These are phyloP conservation scores for Eucalyptus sp. DNA, from an alignment of 345 rosid species.

Conservation along the genomic window DNA sequence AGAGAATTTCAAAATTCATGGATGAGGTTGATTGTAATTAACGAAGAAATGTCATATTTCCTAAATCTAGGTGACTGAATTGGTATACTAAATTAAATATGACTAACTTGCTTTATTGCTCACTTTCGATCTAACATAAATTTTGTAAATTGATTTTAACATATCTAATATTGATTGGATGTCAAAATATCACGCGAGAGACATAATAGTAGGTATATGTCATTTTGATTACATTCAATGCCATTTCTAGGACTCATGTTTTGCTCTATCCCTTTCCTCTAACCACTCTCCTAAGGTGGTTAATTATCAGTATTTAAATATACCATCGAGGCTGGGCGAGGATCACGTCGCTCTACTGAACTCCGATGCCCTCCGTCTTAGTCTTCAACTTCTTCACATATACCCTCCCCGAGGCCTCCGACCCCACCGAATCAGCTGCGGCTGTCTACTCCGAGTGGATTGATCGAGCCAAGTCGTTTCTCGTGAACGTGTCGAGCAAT, in stretches of 20 bases:
- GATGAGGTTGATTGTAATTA: too few species aligned
- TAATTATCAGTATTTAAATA: too few species aligned
- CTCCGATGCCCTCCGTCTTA: slow-evolving; percentile 24
- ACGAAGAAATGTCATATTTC: not conserved
- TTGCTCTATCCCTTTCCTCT: not conserved
- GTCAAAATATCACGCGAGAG: too few species aligned
- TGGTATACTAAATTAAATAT: slow-evolving; percentile 30
- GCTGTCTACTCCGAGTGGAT: slow-evolving; percentile 37
- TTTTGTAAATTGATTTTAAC: too few species aligned
- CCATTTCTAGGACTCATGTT: too few species aligned
- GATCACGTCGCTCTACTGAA: slow-evolving; percentile 36
- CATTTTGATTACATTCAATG: too few species aligned
- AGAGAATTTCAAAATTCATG: not conserved
- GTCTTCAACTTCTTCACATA: not conserved
- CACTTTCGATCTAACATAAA: not conserved
- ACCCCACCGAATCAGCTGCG: slow-evolving; percentile 31
- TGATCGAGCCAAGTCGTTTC: slow-evolving; percentile 29
- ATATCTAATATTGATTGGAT: too few species aligned
- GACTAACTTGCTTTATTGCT: slow-evolving; percentile 32
- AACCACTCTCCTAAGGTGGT: too few species aligned
- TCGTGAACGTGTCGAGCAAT: slow-evolving; percentile 7
- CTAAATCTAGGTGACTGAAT: not conserved
- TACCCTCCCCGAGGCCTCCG: slow-evolving; percentile 1
- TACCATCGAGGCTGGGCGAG: slow-evolving; percentile 58
- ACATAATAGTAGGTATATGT: too few species aligned